A percentile compares a stretch with the other conserved stretches of the same genome.
phyloP scores from a whole-genome alignment of 2,329 filamentous ascomycete species.

The Phialophora chinensis region DNA sequence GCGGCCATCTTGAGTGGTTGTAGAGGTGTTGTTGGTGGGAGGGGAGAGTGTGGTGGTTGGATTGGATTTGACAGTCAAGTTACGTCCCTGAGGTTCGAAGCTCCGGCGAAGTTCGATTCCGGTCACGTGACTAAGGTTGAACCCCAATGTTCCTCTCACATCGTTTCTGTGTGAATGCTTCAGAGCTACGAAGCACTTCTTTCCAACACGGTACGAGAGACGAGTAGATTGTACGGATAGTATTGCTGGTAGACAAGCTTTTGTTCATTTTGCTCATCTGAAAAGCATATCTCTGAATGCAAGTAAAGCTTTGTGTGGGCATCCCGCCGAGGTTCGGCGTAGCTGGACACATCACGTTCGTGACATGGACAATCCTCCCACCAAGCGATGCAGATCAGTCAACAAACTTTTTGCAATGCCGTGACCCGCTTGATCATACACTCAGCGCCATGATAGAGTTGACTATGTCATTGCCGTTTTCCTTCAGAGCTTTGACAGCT shows the following conservation, averaged over 20 bases:
- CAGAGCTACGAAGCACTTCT: not conserved
- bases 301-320: slow-evolving; percentile 16
- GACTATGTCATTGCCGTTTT: slow-evolving; percentile 99
- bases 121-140: slow-evolving; percentile 21
- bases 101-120: slow-evolving; percentile 19
- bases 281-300: slow-evolving; percentile 15
- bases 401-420: slow-evolving; percentile 21
- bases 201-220: not conserved
- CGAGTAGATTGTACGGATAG: not conserved
- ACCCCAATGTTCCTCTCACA: not conserved
- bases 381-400: slow-evolving; percentile 23
- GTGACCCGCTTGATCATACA: slow-evolving; percentile 58
- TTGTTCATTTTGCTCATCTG: slow-evolving; percentile 24
- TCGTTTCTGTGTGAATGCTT: slow-evolving; percentile 2
- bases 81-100: slow-evolving; percentile 22
- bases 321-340: slow-evolving; percentile 9
- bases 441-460: slow-evolving; percentile 99
- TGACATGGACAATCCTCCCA: slow-evolving; percentile 3
- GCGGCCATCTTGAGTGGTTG: slow-evolving; percentile 52
- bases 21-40: slow-evolving; percentile 28
- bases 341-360: slow-evolving; percentile 5
- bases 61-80: slow-evolving; percentile 25
- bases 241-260: slow-evolving; percentile 6
- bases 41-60: slow-evolving; percentile 22
- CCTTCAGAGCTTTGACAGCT: slow-evolving; percentile 92